These are phyloP conservation scores for Chaetoscypha palmicola DNA, from an alignment of 2,329 filamentous ascomycete genomes.

Conservation along the genomic window DNA sequence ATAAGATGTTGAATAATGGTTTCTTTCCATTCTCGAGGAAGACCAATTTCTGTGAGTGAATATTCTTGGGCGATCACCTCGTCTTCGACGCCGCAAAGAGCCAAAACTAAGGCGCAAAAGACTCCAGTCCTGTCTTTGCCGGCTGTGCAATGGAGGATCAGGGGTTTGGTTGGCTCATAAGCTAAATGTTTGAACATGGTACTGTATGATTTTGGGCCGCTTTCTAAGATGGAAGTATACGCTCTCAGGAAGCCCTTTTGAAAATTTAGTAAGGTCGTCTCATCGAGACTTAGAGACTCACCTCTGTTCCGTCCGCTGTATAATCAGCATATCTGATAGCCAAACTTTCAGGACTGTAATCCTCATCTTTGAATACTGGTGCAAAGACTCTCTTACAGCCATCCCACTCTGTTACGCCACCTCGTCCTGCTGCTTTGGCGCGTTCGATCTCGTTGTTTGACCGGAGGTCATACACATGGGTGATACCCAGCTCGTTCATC, in stretches of 20 bases:
- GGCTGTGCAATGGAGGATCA: constrained; percentile 67
- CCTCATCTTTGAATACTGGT: constrained; percentile 57
- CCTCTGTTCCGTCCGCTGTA: constrained; percentile 43
- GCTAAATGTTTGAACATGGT: constrained; percentile 40
- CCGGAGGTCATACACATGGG: constrained; percentile 61
- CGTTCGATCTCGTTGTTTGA: constrained; percentile 51
- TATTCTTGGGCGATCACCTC: constrained; percentile 61
- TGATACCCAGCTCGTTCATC: constrained; percentile 52
- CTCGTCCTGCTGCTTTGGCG: constrained; percentile 30
- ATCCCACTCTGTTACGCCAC: constrained; percentile 40
- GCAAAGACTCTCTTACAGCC: constrained; percentile 50
- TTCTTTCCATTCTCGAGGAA: constrained; percentile 44
- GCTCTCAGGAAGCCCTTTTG: constrained; percentile 53
- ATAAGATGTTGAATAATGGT: constrained; percentile 45
- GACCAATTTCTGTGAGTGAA: constrained; percentile 55
- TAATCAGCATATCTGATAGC: constrained; percentile 56
- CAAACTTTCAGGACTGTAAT: constrained; percentile 56
- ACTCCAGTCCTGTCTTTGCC: constrained; percentile 75
- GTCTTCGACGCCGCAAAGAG: constrained; percentile 54
- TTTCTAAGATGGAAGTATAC: constrained; percentile 53
- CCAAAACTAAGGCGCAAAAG: constrained; percentile 57
- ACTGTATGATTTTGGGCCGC: constrained; percentile 46
- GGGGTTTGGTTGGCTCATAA: constrained; percentile 37
- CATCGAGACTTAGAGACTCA: constrained; percentile 15
- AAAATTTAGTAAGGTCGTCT: neutral